phyloP scores from a whole-genome alignment of 805 yeast genomes.

The Ogataea polymorpha region DNA sequence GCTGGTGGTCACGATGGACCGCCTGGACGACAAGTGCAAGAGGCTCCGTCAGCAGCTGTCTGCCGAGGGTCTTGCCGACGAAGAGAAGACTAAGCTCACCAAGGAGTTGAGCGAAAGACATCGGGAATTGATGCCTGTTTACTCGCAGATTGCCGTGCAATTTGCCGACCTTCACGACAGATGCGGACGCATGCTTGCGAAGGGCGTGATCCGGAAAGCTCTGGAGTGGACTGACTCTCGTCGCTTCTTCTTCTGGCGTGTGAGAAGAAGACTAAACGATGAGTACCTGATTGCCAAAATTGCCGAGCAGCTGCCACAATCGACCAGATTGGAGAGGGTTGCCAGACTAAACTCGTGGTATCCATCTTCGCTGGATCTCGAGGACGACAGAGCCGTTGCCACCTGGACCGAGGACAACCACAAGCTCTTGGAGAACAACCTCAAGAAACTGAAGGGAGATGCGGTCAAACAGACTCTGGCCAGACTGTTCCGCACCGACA shows the following conservation, averaged over 20 bases:
- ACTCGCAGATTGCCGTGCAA: slow-evolving; percentile 89
- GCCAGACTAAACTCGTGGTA: slow-evolving; percentile 88
- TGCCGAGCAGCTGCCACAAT: slow-evolving; percentile 50
- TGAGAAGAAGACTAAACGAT: slow-evolving; percentile 92
- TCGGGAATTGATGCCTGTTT: slow-evolving; percentile 74
- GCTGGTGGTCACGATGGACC: slow-evolving; percentile 82
- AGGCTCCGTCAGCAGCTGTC: slow-evolving; percentile 60
- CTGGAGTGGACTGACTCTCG: slow-evolving; percentile 85
- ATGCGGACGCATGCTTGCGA: slow-evolving; percentile 95
- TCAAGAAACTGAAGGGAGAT: slow-evolving; percentile 65
- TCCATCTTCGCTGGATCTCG: slow-evolving; percentile 64
- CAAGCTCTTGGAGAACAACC: slow-evolving; percentile 52
- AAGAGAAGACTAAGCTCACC: slow-evolving; percentile 62
- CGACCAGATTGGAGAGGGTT: slow-evolving; percentile 73
- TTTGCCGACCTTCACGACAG: slow-evolving; percentile 98
- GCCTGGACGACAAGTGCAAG: slow-evolving; percentile 77
- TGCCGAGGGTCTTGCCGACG: slow-evolving; percentile 51
- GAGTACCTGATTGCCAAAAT: slow-evolving; percentile 79
- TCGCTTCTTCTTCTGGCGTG: slow-evolving; percentile 98
- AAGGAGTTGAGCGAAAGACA: slow-evolving; percentile 76
- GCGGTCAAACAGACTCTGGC: slow-evolving; percentile 63
- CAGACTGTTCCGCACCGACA: slow-evolving; percentile 51
- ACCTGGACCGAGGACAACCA: slow-evolving; percentile 83
- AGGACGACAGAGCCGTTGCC: slow-evolving; percentile 75
- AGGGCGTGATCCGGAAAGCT: slow-evolving; percentile 84